Conservation (phyloP, 208 protist species). For the Crithidia expoeki region DNA sequence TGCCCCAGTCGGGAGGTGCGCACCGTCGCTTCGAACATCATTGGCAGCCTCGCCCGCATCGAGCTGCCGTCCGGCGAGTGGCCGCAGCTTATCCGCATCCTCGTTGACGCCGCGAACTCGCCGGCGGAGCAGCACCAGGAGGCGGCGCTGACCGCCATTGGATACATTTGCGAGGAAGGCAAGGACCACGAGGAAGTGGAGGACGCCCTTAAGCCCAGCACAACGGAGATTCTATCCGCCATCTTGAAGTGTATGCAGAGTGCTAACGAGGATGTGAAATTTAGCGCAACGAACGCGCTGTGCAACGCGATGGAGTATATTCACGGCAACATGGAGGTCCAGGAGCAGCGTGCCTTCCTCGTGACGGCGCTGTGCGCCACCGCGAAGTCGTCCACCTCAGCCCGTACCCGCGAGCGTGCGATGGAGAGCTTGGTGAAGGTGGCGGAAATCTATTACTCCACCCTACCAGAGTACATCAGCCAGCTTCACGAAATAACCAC, state of each 20-base stretch:
- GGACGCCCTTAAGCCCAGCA: slow-evolving; percentile 65
- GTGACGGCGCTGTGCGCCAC: slow-evolving; percentile 90
- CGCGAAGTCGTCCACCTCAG: slow-evolving; percentile 35
- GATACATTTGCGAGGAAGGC: slow-evolving; percentile 97
- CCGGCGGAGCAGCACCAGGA: slow-evolving; percentile 83
- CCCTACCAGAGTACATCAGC: slow-evolving; percentile 93
- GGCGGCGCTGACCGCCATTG: slow-evolving; percentile 94
- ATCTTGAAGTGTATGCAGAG: slow-evolving; percentile 92
- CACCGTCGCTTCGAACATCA: slow-evolving; percentile 92
- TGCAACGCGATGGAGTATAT: slow-evolving; percentile 97
- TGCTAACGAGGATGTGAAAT: slow-evolving; percentile 76
- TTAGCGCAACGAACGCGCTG: slow-evolving; percentile 93
- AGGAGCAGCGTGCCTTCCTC: slow-evolving; percentile 91
- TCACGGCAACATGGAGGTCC: slow-evolving; percentile 92
- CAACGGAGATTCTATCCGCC: slow-evolving; percentile 90
- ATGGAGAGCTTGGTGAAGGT: slow-evolving; percentile 96
- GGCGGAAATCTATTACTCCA: slow-evolving; percentile 95
- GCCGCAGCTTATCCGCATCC: slow-evolving; percentile 88
- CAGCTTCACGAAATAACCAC: slow-evolving; percentile 89
- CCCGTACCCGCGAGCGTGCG: slow-evolving; percentile 77
- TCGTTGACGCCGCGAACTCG: slow-evolving; percentile 74
- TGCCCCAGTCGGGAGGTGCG: slow-evolving; percentile 83
- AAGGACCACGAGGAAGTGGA: slow-evolving; percentile 73
- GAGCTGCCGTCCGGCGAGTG: slow-evolving; percentile 95
- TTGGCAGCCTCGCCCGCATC: slow-evolving; percentile 95